Evolutionary conservation across 441 rosid species (phyloP).

Genomic region (Brassica balearica): DNA sequence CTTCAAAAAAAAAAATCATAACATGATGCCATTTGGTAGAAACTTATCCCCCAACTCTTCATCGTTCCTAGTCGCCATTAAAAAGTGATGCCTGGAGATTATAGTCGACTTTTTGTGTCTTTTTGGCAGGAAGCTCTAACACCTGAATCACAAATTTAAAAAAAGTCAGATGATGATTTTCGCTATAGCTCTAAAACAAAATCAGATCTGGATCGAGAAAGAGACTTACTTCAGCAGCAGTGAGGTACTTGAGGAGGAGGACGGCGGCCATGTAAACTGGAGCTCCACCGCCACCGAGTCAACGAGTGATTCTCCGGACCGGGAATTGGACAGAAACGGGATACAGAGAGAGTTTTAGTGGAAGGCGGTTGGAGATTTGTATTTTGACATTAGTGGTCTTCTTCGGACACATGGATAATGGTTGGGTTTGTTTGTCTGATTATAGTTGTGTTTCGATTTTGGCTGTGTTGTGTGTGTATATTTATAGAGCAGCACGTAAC

Average conservation of each 20-base stretch:
- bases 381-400: neutral
- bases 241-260: slow-evolving; percentile 34
- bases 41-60: slow-evolving; percentile 61
- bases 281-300: slow-evolving; percentile 43
- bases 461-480: neutral
- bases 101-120: slow-evolving; percentile 63
- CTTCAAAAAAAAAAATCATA: too few relatives aligned
- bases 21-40: neutral
- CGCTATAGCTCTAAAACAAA: neutral
- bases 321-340: slow-evolving; percentile 33
- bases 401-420: neutral
- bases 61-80: slow-evolving; percentile 63
- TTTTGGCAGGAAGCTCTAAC: slow-evolving; percentile 63
- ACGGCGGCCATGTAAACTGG: slow-evolving; percentile 46
- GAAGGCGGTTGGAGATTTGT: neutral
- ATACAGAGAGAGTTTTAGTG: neutral
- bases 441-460: neutral
- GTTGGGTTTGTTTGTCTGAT: neutral
- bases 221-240: slow-evolving; percentile 41
- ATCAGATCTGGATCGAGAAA: neutral
- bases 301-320: slow-evolving; percentile 45
- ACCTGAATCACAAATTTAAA: slow-evolving; percentile 41
- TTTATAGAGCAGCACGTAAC: neutral
- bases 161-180: neutral
- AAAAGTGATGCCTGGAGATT: slow-evolving; percentile 58